Base-by-base conservation (phyloP, 163 green algal genomes). In the Volvox carteri region DNA sequence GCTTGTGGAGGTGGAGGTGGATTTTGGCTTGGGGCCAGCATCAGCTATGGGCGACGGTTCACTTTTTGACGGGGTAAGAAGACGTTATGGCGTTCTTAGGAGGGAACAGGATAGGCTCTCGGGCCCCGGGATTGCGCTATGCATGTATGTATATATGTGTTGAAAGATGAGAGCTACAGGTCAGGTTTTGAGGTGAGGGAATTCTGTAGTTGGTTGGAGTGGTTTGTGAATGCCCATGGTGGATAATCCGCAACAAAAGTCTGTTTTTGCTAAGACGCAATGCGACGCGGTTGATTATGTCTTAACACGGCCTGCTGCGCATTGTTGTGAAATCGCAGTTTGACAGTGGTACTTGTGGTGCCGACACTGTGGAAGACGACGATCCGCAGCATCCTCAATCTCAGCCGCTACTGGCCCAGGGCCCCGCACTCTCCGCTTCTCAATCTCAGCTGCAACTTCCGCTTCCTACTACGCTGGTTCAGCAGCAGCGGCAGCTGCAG, bases 1-100 rank as follows among this genome's bases (percentile, higher is more conserved):
- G 21, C 83, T 88, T 35, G 50, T 74, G 62, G 83, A 54, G 46
- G 80, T 33, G 41, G 65, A 81, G 48, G 83, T 88, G 48, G 83
- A 81, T 50, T 75, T 88, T 14, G 83, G 68, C 28, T 37, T 88
- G 68, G 83, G 68, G 25, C 4, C 48, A 0, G 48, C 19, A 25
- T n/a, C 21, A 7, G 78, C 19, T 0, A 56, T 75, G 28, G 58
- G 16, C 42, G 60, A 35, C 41, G 60, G 28, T 3, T 73, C 19
- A 0, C 62, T 87, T 62, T 87, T 87, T 11, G 81, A 54, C 65
- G 81, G 72, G n/a, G 60, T 87, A 44, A 72, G 60, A 58, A 14
- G 48, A 14, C 48, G 12, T 23, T 23, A 58, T 58, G 48, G 48
- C 48, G 48, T 23, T 23, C 48, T 58, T 11, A 39, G 39, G 42